Base-by-base conservation (phyloP, 768 basidiomycete species). In the Auricularia sp. region DNA sequence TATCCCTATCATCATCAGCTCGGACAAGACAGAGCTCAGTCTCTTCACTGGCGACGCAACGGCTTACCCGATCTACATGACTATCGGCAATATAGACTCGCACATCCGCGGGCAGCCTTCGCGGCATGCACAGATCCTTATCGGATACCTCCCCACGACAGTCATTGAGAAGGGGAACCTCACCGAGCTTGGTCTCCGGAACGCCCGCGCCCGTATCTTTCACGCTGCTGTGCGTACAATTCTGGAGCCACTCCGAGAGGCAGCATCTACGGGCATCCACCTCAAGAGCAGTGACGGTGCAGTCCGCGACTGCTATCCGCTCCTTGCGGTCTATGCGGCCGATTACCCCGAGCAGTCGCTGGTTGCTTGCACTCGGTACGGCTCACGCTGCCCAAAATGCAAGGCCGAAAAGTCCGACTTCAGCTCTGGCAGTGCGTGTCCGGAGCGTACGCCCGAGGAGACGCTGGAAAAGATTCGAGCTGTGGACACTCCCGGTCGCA, bases 91-190 rank as follows among this genome's bases (percentile, higher is more conserved):
- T 24, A 24, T 64, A n/a, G 51, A 51, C 13, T 34, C 7, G 3
- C 3, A 29, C 37, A 36, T 64, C 29, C 51, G 56, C 16, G 33
- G 56, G 16, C 16, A 64, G 24, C 71, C 70, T 14, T 73, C 71
- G 3, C 69, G 59, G 2, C 68, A 58, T 0, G 71, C 69, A 1
- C 68, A 70, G 13, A 69, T 73, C 37, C 67, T 74, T 0, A 65
- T 74, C 24, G 73, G 68, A 0, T 73, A 73, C 45, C 66, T 74
- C 1, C 72, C 73, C 63, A 61, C 59, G 33, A 36, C 18, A 6
- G 24, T 7, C 6, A 29, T 54, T 16, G 51, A 54, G 51, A 54
- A 54, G 7, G 16, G 51, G 6, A 18, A n/a, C 24, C 51, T 54
- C 8, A 54, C 16, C 51, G 24, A 54, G 16, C 51, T n/a, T 54